Conservation (phyloP, 2,329 filamentous ascomycete genomes). For the Cladosporium sp. region DNA sequence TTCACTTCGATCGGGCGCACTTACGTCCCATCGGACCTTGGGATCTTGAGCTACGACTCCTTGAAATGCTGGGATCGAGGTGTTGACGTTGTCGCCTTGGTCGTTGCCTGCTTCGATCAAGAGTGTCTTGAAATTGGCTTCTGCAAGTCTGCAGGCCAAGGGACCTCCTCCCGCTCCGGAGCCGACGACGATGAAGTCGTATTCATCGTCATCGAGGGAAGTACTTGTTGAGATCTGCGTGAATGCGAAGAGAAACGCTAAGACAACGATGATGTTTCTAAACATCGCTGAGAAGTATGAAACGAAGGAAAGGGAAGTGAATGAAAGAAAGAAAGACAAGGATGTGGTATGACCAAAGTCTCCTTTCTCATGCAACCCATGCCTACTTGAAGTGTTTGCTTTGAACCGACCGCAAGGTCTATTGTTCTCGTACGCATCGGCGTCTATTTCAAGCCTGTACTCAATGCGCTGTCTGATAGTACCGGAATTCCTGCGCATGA, state of each 20-base stretch:
- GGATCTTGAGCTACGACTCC: slow-evolving; percentile 57
- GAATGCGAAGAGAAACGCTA: neutral
- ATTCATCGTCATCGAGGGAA: slow-evolving; percentile 33
- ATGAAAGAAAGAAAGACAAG: neutral
- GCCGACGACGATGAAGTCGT: slow-evolving; percentile 65
- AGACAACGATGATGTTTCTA: neutral
- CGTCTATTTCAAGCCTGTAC: neutral
- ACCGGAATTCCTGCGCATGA: neutral
- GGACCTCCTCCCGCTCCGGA: slow-evolving; percentile 61
- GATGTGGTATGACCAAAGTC: neutral
- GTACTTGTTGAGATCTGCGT: neutral
- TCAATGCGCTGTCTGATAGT: neutral
- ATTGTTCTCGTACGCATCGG: neutral
- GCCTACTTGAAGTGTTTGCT: neutral
- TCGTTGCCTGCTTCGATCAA: slow-evolving; percentile 63
- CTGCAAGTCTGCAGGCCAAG: slow-evolving; percentile 51
- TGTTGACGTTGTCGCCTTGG: slow-evolving; percentile 52
- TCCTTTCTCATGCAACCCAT: neutral
- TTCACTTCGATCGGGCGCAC: neutral
- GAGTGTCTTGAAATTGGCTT: slow-evolving; percentile 60
- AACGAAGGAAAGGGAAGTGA: neutral
- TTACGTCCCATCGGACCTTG: slow-evolving; percentile 57
- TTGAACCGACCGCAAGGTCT: neutral
- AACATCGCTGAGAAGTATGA: neutral
- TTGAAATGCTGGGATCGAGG: slow-evolving; percentile 56